phyloP scores from a whole-genome alignment of 2,329 filamentous ascomycete species.

The Trichoderma simmonsii region DNA sequence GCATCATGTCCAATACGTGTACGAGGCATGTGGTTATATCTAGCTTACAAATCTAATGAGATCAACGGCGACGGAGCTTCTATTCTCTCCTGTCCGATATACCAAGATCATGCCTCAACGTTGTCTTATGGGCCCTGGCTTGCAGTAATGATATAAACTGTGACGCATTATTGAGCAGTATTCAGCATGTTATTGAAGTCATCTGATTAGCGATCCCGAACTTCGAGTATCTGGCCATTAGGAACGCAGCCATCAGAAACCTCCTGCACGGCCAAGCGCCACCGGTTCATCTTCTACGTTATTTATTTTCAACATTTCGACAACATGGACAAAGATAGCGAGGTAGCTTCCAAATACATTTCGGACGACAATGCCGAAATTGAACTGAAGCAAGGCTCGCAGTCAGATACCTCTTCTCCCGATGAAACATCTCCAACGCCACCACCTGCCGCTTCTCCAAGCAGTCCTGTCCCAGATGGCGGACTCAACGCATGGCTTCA shows the following conservation, averaged over 20 bases:
- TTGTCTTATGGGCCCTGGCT: neutral
- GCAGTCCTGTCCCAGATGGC: neutral
- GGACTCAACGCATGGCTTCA: neutral
- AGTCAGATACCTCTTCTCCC: neutral
- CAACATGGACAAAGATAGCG: neutral
- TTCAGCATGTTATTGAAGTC: no score
- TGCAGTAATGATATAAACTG: neutral
- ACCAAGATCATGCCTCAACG: neutral
- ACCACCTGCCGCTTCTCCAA: neutral
- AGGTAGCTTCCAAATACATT: neutral
- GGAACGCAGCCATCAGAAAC: neutral
- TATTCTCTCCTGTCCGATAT: neutral
- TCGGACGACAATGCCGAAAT: neutral
- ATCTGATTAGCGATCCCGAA: no score
- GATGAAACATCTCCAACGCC: neutral
- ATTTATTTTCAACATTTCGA: neutral
- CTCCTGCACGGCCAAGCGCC: neutral
- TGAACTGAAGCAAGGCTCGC: neutral
- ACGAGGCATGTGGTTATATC: neutral
- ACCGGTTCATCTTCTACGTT: no score
- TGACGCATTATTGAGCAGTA: neutral
- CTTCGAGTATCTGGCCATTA: neutral
- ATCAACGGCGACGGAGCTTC: neutral
- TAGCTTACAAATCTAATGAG: neutral
- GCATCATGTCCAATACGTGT: neutral